phyloP scores from a whole-genome alignment of 768 basidiomycete genomes.

The Xerocomus potaroensis region DNA sequence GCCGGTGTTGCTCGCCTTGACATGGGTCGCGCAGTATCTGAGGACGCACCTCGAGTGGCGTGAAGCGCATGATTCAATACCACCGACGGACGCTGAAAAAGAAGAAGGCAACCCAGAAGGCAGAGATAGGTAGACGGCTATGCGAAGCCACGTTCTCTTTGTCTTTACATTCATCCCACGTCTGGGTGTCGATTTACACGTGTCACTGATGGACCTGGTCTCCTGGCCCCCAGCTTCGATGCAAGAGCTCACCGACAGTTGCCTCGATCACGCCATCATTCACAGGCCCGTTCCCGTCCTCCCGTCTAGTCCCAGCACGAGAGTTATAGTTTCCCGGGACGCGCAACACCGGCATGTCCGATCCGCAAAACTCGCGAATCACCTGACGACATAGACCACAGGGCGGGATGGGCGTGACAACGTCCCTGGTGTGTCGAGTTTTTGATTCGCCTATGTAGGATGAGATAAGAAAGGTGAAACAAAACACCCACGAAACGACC shows the following conservation, averaged over 20 bases:
- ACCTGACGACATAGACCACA: conserved; percentile 95
- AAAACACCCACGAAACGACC: conserved; percentile 58
- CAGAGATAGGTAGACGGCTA: not conserved
- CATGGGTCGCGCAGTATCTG: conserved; percentile 56
- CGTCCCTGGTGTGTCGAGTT: conserved; percentile 48
- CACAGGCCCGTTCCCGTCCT: too few species aligned
- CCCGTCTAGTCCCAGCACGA: too few species aligned
- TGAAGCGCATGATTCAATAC: not conserved
- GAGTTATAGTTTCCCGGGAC: conserved; percentile 56
- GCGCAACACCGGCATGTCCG: conserved; percentile 68
- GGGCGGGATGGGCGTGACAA: conserved; percentile 67
- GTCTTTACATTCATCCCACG: too few species aligned
- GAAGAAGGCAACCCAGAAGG: not conserved
- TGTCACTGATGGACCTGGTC: conserved; percentile 26
- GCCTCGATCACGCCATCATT: conserved; percentile 47
- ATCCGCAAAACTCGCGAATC: conserved; percentile 77
- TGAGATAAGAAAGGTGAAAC: too few species aligned
- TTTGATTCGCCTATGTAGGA: too few species aligned
- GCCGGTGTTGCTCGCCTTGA: conserved; percentile 66
- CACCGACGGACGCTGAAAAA: conserved; percentile 34
- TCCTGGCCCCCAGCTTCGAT: conserved; percentile 81
- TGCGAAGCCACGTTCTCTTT: too few species aligned
- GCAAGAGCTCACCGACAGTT: conserved; percentile 68
- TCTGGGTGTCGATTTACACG: not conserved
- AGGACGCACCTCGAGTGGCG: conserved; percentile 40